These are phyloP conservation scores for cucumber (Cucumis sativus) DNA, from an alignment of 306 rosid species.

Conservation along the genomic window DNA sequence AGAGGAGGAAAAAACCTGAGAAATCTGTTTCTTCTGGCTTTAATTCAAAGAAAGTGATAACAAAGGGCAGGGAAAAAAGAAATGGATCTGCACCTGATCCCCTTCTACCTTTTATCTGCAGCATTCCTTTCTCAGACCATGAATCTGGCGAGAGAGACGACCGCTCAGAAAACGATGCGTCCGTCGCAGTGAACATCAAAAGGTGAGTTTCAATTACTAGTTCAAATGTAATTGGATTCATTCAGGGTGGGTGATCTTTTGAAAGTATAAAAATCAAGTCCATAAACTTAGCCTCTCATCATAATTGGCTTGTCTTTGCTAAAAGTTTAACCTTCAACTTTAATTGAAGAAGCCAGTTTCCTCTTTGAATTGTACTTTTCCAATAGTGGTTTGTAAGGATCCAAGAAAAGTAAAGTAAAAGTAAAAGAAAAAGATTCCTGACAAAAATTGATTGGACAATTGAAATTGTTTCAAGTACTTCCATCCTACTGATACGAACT, in stretches of 20 bases:
- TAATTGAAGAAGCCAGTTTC: neutral
- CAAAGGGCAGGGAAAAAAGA: constrained; percentile 27
- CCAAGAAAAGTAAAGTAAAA: neutral
- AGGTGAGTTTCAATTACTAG: constrained; percentile 23
- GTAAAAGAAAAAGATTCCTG: neutral
- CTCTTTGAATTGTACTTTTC: neutral
- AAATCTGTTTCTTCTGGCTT: constrained; percentile 37
- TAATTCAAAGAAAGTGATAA: constrained; percentile 34
- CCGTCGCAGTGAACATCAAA: constrained; percentile 17
- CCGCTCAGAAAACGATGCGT: constrained; percentile 18
- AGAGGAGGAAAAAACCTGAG: constrained; percentile 62
- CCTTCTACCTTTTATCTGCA: constrained; percentile 59
- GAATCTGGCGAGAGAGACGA: constrained; percentile 22
- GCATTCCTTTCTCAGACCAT: constrained; percentile 19
- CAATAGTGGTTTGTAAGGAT: constrained; percentile 6
- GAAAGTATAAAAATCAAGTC: neutral
- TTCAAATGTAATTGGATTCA: neutral
- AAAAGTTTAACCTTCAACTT: neutral
- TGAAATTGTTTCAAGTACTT: constrained; percentile 1
- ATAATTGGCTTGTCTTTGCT: neutral
- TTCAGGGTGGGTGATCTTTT: neutral
- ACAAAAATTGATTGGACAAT: neutral
- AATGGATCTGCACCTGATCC: constrained; percentile 56
- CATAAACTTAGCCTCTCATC: neutral
- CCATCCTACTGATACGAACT: neutral